Evolutionary conservation across 306 rosid genomes (phyloP).

Genomic region (Lagenaria siceraria): DNA sequence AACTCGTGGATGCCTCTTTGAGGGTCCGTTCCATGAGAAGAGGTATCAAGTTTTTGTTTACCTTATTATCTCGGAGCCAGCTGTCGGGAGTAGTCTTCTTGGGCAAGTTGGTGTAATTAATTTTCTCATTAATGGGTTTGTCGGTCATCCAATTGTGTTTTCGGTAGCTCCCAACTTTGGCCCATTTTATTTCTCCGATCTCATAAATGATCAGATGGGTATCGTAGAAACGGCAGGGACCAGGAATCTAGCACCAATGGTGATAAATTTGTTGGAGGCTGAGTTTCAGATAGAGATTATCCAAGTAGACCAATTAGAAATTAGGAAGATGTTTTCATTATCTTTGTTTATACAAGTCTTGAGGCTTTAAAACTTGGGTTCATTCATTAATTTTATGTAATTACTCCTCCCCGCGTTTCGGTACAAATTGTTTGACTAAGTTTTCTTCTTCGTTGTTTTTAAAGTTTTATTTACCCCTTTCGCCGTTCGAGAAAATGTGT

Average conservation of each 20-base stretch:
- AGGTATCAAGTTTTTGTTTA: slow-evolving; percentile 9
- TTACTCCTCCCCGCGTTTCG: neutral
- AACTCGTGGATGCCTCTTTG: neutral
- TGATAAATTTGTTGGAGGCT: neutral
- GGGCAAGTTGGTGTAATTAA: slow-evolving; percentile 5
- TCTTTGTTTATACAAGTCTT: neutral
- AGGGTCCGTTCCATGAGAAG: slow-evolving; percentile 1
- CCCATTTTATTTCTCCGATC: slow-evolving; percentile 6
- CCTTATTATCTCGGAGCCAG: slow-evolving; percentile 11
- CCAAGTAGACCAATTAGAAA: neutral
- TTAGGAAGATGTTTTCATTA: neutral
- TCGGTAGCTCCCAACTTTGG: slow-evolving; percentile 8
- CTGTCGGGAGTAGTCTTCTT: slow-evolving; percentile 12
- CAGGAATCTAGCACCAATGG: neutral
- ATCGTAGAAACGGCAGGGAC: neutral
- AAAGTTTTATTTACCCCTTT: neutral
- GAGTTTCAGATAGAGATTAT: slow-evolving; percentile 4
- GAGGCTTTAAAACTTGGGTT: neutral
- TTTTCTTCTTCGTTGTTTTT: neutral
- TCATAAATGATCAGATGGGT: slow-evolving; percentile 9
- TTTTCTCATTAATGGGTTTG: slow-evolving; percentile 18
- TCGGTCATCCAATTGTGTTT: slow-evolving; percentile 16
- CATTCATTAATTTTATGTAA: neutral
- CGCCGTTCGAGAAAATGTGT: neutral
- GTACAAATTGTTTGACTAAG: neutral